Conservation (phyloP, 2,329 filamentous ascomycete genomes). For the Grosmannia huntii region DNA sequence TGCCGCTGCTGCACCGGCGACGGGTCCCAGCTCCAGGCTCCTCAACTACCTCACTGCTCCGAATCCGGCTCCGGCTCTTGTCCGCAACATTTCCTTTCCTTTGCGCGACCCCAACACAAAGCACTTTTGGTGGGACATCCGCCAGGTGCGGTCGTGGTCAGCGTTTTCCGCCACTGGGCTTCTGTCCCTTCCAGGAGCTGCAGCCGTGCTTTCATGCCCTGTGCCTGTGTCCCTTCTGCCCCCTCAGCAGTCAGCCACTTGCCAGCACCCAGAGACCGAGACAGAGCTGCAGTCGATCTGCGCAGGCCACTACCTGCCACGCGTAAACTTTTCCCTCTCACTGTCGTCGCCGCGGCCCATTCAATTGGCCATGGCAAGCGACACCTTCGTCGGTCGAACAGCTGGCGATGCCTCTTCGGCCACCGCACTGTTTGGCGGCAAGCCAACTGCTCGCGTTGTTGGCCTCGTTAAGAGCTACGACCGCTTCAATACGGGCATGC, state of each 20-base stretch:
- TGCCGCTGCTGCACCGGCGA: constrained; percentile 64
- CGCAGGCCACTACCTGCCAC: constrained; percentile 66
- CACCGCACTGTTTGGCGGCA: constrained; percentile 35
- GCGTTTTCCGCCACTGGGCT: constrained; percentile 65
- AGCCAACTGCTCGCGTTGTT: constrained; percentile 32
- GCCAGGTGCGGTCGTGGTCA: constrained; percentile 74
- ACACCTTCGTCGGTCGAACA: constrained; percentile 51
- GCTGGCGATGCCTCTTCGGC: constrained; percentile 43
- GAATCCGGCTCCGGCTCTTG: constrained; percentile 72
- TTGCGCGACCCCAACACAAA: constrained; percentile 55
- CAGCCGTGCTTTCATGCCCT: constrained; percentile 57
- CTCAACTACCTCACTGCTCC: constrained; percentile 64
- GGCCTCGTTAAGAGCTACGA: constrained; percentile 84
- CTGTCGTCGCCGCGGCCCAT: constrained; percentile 58
- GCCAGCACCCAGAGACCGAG: constrained; percentile 67
- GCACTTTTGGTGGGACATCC: constrained; percentile 94
- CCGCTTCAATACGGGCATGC: constrained; percentile 92
- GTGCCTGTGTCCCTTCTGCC: constrained; percentile 51
- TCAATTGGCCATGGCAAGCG: constrained; percentile 24
- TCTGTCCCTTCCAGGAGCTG: constrained; percentile 58
- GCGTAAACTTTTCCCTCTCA: constrained; percentile 73
- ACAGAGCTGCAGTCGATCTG: constrained; percentile 62
- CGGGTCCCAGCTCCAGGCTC: constrained; percentile 57
- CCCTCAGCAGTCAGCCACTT: constrained; percentile 33
- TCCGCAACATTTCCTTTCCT: constrained; percentile 63